Conservation (phyloP, 768 basidiomycete species). For the Mycena albidolilacea region DNA sequence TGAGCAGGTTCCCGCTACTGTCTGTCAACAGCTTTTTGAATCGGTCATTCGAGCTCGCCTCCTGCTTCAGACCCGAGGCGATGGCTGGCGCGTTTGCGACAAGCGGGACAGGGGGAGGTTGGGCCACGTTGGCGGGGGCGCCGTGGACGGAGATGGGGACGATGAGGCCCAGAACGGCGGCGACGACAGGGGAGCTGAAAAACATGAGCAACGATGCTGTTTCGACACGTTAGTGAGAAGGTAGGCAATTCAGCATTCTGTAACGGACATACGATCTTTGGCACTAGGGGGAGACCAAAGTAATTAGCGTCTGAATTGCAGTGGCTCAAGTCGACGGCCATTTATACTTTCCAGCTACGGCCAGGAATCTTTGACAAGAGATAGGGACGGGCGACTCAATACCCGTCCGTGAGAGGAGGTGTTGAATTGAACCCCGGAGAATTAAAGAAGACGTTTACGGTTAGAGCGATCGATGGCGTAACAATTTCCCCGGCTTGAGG, state of each 20-base stretch:
- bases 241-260: not conserved
- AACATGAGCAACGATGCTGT: not conserved
- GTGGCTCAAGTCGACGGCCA: too few relatives aligned
- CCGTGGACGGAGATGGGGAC: not conserved
- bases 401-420: constrained; percentile 2
- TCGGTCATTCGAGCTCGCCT: constrained; percentile 31
- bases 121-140: not conserved
- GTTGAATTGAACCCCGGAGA: not conserved
- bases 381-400: constrained; percentile 9
- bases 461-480: not conserved
- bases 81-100: not conserved
- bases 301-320: not conserved
- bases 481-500: not conserved
- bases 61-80: not conserved
- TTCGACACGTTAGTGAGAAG: not conserved
- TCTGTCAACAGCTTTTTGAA: constrained; percentile 46
- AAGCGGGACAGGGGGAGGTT: not conserved
- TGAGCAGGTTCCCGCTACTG: constrained; percentile 31
- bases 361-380: not conserved
- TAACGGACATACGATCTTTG: not conserved
- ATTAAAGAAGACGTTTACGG: not conserved
- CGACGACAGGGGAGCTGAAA: not conserved
- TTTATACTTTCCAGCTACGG: not conserved
- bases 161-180: not conserved
- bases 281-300: not conserved